Base-by-base conservation (phyloP, 164 flowering plant genomes). In the Umbilicus rupestris region DNA sequence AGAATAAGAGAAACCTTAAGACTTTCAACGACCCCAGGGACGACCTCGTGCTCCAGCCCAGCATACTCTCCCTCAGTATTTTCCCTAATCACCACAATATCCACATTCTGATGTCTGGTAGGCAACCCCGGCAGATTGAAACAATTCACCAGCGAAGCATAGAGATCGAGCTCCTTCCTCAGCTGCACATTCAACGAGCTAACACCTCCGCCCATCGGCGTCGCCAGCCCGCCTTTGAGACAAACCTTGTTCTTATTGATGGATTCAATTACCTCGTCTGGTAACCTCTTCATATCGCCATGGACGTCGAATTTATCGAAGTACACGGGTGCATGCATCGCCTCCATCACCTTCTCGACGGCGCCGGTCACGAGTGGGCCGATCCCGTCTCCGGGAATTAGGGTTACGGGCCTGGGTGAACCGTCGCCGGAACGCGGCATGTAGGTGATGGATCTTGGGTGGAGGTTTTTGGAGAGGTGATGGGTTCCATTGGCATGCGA, bases 41-140 rank as follows among this genome's bases (percentile, higher is more conserved):
- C 59, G 26, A 52, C 59, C 31, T 52, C 59, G 28, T 52, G 59
- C 59, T 52, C 59, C 14, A 52, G 31, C 14, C 59, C 59, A 26
- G 59, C 59, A 52, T 52, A 52, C 59, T 52, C 59, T 24, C 59
- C 59, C 10, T 52, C 59, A 10, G 59, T 52, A 52, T 52, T 52
- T 28, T 52, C 59, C 59, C 59, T 52, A 52, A 52, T 52, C 15
- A 52, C 59, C 10, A 52, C 31, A 52, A 52, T 52, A 26, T 52
- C 59, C 10, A 52, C 59, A 26, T 52, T 52, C 59, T 52, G 30
- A 52, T 52, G 59, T n/a, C 59, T 24, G 28, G 59, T 26, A 3
- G 59, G 59, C 59, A 52, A 52, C 2, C 59, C 59, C 28, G 59
- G 59, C 30, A 52, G 28, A 52, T 52, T 52, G 5, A 52, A 52